Conservation (phyloP, 2,329 filamentous ascomycete genomes). For the Bimuria novae-zelandiae region DNA sequence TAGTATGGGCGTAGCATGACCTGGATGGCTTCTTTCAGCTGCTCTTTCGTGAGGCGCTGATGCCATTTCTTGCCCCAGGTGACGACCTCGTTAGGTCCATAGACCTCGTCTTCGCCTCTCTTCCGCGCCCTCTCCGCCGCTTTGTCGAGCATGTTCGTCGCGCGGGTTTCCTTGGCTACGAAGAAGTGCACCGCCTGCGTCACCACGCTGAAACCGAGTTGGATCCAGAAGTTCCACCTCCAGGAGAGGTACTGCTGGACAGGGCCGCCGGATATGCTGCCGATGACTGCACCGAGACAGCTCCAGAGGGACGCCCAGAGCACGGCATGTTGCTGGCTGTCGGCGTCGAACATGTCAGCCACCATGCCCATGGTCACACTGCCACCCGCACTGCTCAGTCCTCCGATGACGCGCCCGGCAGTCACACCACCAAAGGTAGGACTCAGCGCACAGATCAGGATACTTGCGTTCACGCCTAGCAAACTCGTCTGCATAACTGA, state of each 20-base stretch:
- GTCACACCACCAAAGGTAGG: slow-evolving; percentile 71
- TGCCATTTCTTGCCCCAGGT: slow-evolving; percentile 14
- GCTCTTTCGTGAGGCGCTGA: slow-evolving; percentile 43
- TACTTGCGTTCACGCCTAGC: slow-evolving; percentile 75
- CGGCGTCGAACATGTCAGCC: slow-evolving; percentile 55
- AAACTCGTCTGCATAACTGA: slow-evolving; percentile 74
- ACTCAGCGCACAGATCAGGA: slow-evolving; percentile 64
- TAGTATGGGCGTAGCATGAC: slow-evolving; percentile 69
- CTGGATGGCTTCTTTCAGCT: slow-evolving; percentile 47
- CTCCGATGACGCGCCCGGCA: slow-evolving; percentile 55
- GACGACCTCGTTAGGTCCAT: slow-evolving; percentile 69
- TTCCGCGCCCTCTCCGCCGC: slow-evolving; percentile 76
- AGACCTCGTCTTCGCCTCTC: slow-evolving; percentile 56
- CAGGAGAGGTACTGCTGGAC: slow-evolving; percentile 69
- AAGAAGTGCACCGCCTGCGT: slow-evolving; percentile 70
- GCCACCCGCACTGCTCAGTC: slow-evolving; percentile 60
- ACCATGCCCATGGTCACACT: slow-evolving; percentile 68
- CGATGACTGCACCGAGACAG: slow-evolving; percentile 69
- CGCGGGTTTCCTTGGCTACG: slow-evolving; percentile 75
- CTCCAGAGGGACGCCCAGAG: slow-evolving; percentile 58
- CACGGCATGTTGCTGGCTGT: slow-evolving; percentile 51
- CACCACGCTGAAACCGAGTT: slow-evolving; percentile 74
- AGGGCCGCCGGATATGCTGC: slow-evolving; percentile 79
- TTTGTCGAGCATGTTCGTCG: slow-evolving; percentile 74
- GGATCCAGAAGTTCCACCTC: slow-evolving; percentile 82